Evolutionary conservation across 495 filamentous ascomycete genomes (phyloP).

Genomic region (Penicillium fimorum): DNA sequence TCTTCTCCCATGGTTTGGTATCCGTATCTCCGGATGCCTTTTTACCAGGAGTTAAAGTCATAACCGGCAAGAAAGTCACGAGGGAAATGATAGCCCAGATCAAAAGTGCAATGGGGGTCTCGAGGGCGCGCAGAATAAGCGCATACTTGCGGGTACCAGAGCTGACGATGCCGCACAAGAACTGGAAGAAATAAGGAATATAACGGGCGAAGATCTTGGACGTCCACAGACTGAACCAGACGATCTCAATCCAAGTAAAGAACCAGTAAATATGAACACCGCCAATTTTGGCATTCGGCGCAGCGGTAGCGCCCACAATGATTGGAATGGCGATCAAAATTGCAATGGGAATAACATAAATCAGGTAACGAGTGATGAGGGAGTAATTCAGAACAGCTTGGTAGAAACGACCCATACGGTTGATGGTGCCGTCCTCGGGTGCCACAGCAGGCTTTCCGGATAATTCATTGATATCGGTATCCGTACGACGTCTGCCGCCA

Average conservation of each 20-base stretch:
- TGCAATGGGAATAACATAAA: slow-evolving; percentile 82
- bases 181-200: slow-evolving; percentile 80
- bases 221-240: slow-evolving; percentile 86
- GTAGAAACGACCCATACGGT: slow-evolving; percentile 83
- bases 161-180: slow-evolving; percentile 84
- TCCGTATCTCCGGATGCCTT: slow-evolving; percentile 27
- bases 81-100: slow-evolving; percentile 79
- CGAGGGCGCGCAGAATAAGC: slow-evolving; percentile 70
- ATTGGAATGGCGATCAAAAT: slow-evolving; percentile 76
- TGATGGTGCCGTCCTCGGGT: slow-evolving; percentile 63
- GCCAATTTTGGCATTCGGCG: slow-evolving; percentile 53
- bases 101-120: slow-evolving; percentile 84
- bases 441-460: slow-evolving; percentile 44
- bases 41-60: slow-evolving; percentile 47
- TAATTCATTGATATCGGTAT: slow-evolving; percentile 43
- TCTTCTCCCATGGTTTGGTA: slow-evolving; percentile 52
- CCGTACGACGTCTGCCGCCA: slow-evolving; percentile 47
- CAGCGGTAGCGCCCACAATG: slow-evolving; percentile 64
- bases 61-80: slow-evolving; percentile 71
- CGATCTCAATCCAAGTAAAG: slow-evolving; percentile 87
- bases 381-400: slow-evolving; percentile 81
- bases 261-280: slow-evolving; percentile 72
- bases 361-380: slow-evolving; percentile 79
- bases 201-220: slow-evolving; percentile 78
- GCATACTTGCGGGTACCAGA: slow-evolving; percentile 92